phyloP scores from a whole-genome alignment of 2,329 filamentous ascomycete species.

The Penicillium sclerotigenum region DNA sequence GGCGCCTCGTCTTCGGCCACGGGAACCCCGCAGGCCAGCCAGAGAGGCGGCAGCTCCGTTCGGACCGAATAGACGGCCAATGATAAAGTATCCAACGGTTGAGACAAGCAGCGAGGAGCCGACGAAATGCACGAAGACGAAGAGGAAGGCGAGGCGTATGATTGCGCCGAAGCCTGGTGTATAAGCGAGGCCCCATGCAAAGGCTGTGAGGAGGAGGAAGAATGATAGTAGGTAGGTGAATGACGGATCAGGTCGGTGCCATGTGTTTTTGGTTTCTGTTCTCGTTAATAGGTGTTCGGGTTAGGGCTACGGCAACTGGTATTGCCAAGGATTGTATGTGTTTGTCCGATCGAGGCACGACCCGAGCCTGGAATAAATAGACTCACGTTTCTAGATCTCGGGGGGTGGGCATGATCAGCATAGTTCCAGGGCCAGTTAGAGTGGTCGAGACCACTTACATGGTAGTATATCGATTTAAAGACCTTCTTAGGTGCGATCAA shows the following conservation, averaged over 20 bases:
- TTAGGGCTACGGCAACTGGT: background rate
- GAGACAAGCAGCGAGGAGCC: constrained; percentile 58
- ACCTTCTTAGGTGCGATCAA: constrained; percentile 69
- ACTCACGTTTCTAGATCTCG: constrained; percentile 40
- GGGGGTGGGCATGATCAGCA: constrained; percentile 4
- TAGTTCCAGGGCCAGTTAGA: background rate
- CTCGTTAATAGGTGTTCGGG: constrained; percentile 7
- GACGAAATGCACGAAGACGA: constrained; percentile 59
- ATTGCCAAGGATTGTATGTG: background rate
- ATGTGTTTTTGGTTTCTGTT: constrained; percentile 66
- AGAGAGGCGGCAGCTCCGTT: constrained; percentile 46
- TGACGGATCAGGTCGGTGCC: constrained; percentile 66
- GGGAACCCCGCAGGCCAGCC: constrained; percentile 44
- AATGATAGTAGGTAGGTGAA: constrained; percentile 68
- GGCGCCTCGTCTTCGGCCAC: constrained; percentile 48
- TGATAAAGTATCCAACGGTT: constrained; percentile 62
- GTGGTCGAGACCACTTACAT: constrained; percentile 47
- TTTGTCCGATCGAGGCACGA: background rate
- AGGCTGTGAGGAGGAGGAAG: constrained; percentile 57
- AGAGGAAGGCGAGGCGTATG: constrained; percentile 47
- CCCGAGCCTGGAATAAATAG: no score
- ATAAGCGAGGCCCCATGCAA: constrained; percentile 59
- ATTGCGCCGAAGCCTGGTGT: constrained; percentile 48
- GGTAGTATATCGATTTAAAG: constrained; percentile 68
- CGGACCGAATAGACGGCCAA: constrained; percentile 60